Evolutionary conservation across 371 early-diverging fungal genomes (phyloP), one percentile per base, ranked within the genome.

Genomic region (Mortierella sp.): DNA sequence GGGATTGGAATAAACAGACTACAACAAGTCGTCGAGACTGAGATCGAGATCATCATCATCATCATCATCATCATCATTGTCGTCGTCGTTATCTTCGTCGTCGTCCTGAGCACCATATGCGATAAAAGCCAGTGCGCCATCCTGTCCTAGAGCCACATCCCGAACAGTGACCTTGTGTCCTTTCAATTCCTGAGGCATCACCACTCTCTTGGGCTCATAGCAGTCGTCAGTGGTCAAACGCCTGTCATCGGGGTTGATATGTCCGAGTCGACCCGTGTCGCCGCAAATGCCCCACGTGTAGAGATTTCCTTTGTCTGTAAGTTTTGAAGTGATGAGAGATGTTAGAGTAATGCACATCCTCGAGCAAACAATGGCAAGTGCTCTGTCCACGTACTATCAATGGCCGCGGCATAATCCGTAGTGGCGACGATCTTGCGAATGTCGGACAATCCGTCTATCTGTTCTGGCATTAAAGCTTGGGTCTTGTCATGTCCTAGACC

Each of bases 231-330:
- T n/a, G n/a, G n/a, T n/a, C n/a, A n/a, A n/a, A n/a, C n/a, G n/a
- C n/a, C n/a, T n/a, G n/a, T n/a, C n/a, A n/a, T n/a, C n/a, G n/a
- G n/a, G n/a, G n/a, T n/a, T n/a, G n/a, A n/a, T n/a, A 57, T 83
- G 79, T 1, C 87, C 89, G 27, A 86, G 68, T 19, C 86, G 79
- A 4, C 85, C 84, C 39, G 81, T 83, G 21, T 67, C 57, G 16
- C 90, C 86, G 58, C 84, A 83, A 8, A 87, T 65, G 7, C 90
- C 88, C 88, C 88, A 89, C 1, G 82, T 83, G 66, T 79, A 89
- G 2, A 88, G 69, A 19, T 82, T 77, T 12, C 87, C 90, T 12
- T 73, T 67, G 22, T 65, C 84, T 84, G 74, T n/a, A 40, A 48
- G 17, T 27, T 13, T 4, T 17, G 6, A 22, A 14, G 3, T 4